Conservation (phyloP, 2,329 filamentous ascomycete genomes). For the Geosmithia morbida region DNA sequence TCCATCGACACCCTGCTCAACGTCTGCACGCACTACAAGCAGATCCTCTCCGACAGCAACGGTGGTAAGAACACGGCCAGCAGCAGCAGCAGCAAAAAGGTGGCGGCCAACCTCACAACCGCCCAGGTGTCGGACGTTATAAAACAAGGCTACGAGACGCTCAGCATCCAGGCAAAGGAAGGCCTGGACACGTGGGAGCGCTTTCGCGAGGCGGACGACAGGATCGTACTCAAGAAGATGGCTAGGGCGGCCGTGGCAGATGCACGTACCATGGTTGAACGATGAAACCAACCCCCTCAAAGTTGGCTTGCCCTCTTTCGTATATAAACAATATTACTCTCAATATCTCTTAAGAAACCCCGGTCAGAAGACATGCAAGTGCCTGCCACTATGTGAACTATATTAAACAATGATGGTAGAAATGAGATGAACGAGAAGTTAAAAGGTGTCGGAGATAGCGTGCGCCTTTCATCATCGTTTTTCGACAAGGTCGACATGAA, state of each 20-base stretch:
- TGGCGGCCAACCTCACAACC: constrained; percentile 60
- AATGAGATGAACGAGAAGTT: too few species aligned
- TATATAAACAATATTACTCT: too few species aligned
- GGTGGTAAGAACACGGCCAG: too few species aligned
- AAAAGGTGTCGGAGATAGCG: too few species aligned
- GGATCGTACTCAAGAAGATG: constrained; percentile 73
- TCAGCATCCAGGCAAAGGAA: constrained; percentile 82
- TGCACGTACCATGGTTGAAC: constrained; percentile 35
- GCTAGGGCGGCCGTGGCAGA: constrained; percentile 61
- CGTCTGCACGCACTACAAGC: constrained; percentile 76
- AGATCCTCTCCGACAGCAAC: constrained; percentile 51
- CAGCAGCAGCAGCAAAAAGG: too few species aligned
- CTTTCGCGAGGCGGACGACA: constrained; percentile 78
- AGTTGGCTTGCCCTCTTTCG: too few species aligned
- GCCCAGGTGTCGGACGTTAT: constrained; percentile 81
- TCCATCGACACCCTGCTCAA: constrained; percentile 76
- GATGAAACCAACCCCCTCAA: constrained; percentile 5
- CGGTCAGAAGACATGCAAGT: too few species aligned
- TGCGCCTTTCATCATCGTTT: too few species aligned
- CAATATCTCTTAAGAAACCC: too few species aligned
- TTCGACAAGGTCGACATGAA: not conserved
- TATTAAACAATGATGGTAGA: too few species aligned
- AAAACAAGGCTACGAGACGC: constrained; percentile 88
- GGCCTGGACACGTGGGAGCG: constrained; percentile 74
- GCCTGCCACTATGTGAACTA: too few species aligned